A percentile compares a stretch with the other conserved stretches of the same genome.
Evolutionary conservation across 2,329 filamentous ascomycete species (phyloP).

Genomic region (Aureobasidium melanogenum): DNA sequence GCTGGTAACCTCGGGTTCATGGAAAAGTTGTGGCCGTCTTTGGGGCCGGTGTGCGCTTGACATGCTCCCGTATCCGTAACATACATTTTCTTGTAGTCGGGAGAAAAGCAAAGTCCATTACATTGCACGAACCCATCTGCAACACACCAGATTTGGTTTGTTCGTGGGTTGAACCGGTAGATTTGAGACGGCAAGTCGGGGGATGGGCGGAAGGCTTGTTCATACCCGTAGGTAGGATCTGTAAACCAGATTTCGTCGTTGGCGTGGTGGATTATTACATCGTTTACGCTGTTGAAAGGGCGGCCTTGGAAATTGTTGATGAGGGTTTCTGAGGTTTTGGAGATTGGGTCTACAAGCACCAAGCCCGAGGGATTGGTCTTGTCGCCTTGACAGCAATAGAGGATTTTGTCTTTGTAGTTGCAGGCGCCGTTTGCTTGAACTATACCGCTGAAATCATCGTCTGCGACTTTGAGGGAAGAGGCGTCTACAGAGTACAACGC

Average conservation of each 20-base stretch:
- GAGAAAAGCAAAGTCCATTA: slow-evolving; percentile 52
- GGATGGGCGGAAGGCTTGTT: slow-evolving; percentile 48
- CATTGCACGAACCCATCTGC: slow-evolving; percentile 49
- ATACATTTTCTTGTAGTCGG: slow-evolving; percentile 44
- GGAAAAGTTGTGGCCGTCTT: slow-evolving; percentile 16
- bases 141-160: slow-evolving; percentile 44
- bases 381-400: slow-evolving; percentile 17
- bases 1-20: slow-evolving; percentile 27
- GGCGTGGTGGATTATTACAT: slow-evolving; percentile 42
- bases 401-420: slow-evolving; percentile 16
- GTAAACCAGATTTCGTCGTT: slow-evolving; percentile 58
- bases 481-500: slow-evolving; percentile 19
- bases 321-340: slow-evolving; percentile 22
- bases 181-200: slow-evolving; percentile 50
- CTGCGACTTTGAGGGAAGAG: slow-evolving; percentile 14
- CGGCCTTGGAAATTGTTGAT: slow-evolving; percentile 53
- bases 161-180: slow-evolving; percentile 45
- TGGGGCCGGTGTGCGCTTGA: slow-evolving; percentile 21
- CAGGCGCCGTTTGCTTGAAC: slow-evolving; percentile 18
- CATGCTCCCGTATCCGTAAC: slow-evolving; percentile 49
- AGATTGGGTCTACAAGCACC: slow-evolving; percentile 14
- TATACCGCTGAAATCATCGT: slow-evolving; percentile 7
- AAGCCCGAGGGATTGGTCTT: slow-evolving; percentile 14
- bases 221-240: slow-evolving; percentile 51
- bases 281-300: slow-evolving; percentile 52